Conservation (phyloP, 2,329 filamentous ascomycete species). For the Xylaria sp. region DNA sequence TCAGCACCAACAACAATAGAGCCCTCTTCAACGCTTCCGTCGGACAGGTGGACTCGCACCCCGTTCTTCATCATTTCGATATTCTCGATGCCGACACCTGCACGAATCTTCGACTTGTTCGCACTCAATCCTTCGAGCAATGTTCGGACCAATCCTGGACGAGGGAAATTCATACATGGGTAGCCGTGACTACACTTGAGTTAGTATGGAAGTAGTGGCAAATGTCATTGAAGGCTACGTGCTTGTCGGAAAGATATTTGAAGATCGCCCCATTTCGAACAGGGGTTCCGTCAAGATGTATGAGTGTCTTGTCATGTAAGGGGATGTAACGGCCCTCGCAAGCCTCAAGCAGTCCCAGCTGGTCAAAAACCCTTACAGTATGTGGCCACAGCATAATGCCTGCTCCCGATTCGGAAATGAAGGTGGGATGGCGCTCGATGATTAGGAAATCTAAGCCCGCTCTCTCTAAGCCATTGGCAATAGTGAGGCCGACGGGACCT, state of each 20-base stretch:
- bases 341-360: constrained; percentile 16
- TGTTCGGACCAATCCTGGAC: constrained; percentile 14
- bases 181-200: constrained; percentile 19
- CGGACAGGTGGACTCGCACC: constrained; percentile 21
- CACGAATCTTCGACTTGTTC: constrained; percentile 12
- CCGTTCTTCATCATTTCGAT: constrained; percentile 21
- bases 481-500: constrained; percentile 20
- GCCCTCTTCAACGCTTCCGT: constrained; percentile 25
- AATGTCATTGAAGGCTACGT: background rate
- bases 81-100: constrained; percentile 4
- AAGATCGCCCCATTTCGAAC: constrained; percentile 2
- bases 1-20: constrained; percentile 29
- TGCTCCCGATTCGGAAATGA: constrained; percentile 20
- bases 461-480: constrained; percentile 23
- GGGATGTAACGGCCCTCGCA: constrained; percentile 23
- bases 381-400: constrained; percentile 26
- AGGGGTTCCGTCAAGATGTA: constrained; percentile 14
- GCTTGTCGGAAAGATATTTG: constrained; percentile 6
- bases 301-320: constrained; percentile 3
- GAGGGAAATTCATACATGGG: constrained; percentile 23
- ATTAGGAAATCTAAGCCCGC: constrained; percentile 23
- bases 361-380: constrained; percentile 19
- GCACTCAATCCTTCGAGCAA: constrained; percentile 11
- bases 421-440: constrained; percentile 16
- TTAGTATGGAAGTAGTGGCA: background rate